phyloP scores from a whole-genome alignment of 345 rosid species.

The Aquilaria malaccensis region DNA sequence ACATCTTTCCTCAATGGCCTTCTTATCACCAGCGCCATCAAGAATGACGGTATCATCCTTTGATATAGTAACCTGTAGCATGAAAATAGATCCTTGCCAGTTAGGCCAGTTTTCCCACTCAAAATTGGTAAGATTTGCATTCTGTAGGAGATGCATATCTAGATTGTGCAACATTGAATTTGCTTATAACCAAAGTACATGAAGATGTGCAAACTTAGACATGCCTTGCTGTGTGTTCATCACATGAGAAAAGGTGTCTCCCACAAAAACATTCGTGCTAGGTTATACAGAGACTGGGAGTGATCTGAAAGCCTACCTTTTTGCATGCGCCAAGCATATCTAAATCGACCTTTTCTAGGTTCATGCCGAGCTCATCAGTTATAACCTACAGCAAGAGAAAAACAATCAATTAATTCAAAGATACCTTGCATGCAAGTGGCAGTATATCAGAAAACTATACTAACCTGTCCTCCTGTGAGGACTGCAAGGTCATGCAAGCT shows the following conservation, averaged over 20 bases:
- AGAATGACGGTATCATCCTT: slow-evolving; percentile 87
- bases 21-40: slow-evolving; percentile 97
- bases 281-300: too few species aligned
- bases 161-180: too few species aligned
- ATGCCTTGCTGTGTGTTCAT: too few species aligned
- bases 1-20: slow-evolving; percentile 77
- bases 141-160: too few species aligned
- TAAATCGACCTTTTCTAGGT: slow-evolving; percentile 80
- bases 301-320: slow-evolving; percentile 38
- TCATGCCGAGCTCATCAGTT: slow-evolving; percentile 93
- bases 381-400: slow-evolving; percentile 42
- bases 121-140: too few species aligned
- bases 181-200: too few species aligned
- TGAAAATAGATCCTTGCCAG: neutral
- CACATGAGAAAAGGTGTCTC: too few species aligned
- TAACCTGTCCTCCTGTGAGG: slow-evolving; percentile 88
- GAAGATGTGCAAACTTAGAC: too few species aligned
- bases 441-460: slow-evolving; percentile 13
- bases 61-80: slow-evolving; percentile 58
- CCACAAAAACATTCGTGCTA: too few species aligned
- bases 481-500: slow-evolving; percentile 77
- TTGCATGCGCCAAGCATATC: slow-evolving; percentile 90
- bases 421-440: neutral
- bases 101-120: neutral
- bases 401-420: neutral